Evolutionary conservation across 495 filamentous ascomycete species (phyloP).

Genomic region (Neurospora sp.): DNA sequence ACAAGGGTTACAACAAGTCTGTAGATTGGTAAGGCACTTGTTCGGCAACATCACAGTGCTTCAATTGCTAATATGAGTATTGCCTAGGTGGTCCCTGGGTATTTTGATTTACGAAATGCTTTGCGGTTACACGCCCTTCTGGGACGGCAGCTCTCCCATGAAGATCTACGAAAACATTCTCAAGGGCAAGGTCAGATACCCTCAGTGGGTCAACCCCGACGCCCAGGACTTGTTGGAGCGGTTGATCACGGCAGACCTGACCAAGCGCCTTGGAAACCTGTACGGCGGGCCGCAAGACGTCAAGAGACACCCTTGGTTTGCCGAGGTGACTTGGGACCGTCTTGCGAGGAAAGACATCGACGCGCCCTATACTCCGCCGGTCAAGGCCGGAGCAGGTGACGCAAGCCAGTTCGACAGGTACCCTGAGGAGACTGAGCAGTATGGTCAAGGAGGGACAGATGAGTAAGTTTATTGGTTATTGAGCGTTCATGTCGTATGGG

Average conservation of each 20-base stretch:
- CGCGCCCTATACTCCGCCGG: conserved; percentile 95
- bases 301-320: conserved; percentile 92
- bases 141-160: conserved; percentile 93
- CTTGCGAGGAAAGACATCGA: conserved; percentile 92
- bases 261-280: conserved; percentile 88
- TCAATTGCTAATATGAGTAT: neutral
- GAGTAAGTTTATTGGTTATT: conserved; percentile 50
- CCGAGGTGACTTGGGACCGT: conserved; percentile 95
- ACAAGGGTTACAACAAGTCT: conserved; percentile 98
- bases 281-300: conserved; percentile 89
- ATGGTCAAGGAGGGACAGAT: conserved; percentile 67
- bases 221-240: conserved; percentile 85
- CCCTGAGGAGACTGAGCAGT: conserved; percentile 89
- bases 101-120: conserved; percentile 99
- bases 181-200: conserved; percentile 87
- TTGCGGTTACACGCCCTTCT: conserved; percentile 96
- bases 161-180: conserved; percentile 99
- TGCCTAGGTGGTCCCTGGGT: conserved; percentile 84
- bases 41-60: neutral
- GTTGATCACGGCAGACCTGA: conserved; percentile 89
- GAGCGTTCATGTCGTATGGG: neutral
- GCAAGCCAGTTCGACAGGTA: conserved; percentile 97
- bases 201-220: conserved; percentile 87
- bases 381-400: conserved; percentile 85
- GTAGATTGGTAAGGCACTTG: conserved; percentile 76